A percentile compares a stretch with the other conserved stretches of the same genome.
Evolutionary conservation across 495 filamentous ascomycete genomes (phyloP).

Genomic region (Pyronema domesticum): DNA sequence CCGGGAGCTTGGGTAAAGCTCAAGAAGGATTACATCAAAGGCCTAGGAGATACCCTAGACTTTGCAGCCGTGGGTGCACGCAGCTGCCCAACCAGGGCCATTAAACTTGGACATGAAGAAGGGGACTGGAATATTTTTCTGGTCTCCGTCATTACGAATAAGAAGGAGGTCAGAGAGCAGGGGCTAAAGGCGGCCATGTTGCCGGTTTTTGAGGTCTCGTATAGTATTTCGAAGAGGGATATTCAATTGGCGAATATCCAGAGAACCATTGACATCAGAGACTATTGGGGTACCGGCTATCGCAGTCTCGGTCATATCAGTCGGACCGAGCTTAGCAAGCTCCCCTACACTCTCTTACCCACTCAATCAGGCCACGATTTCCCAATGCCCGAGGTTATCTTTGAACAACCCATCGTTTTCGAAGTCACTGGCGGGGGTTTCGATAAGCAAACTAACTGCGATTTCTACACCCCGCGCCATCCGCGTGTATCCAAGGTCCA

Average conservation of each 20-base stretch:
- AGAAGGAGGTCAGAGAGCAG: constrained; percentile 38
- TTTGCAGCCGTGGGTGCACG: constrained; percentile 60
- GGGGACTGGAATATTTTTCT: constrained; percentile 55
- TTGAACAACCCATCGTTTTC: constrained; percentile 44
- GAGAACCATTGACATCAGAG: constrained; percentile 8
- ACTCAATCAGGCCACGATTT: constrained; percentile 3
- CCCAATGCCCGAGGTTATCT: constrained; percentile 22
- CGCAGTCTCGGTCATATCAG: too few species aligned
- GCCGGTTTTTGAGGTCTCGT: constrained; percentile 41
- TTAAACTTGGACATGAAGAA: neutral
- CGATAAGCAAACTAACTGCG: constrained; percentile 39
- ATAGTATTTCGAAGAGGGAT: constrained; percentile 34
- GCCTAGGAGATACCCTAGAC: constrained; percentile 64
- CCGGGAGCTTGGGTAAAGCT: constrained; percentile 52
- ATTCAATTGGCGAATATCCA: constrained; percentile 35
- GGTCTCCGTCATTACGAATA: constrained; percentile 61
- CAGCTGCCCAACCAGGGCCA: constrained; percentile 30
- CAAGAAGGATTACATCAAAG: constrained; percentile 77
- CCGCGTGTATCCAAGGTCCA: constrained; percentile 46
- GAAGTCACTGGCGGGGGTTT: constrained; percentile 48
- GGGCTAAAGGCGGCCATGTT: constrained; percentile 41
- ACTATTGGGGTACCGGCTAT: neutral
- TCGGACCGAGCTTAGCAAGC: neutral
- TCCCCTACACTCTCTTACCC: constrained; percentile 8
- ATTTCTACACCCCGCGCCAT: constrained; percentile 45